Evolutionary conservation across 179 eudicot species (phyloP), one percentile per base, ranked within the genome.

Genomic region (Spergularia azorica): DNA sequence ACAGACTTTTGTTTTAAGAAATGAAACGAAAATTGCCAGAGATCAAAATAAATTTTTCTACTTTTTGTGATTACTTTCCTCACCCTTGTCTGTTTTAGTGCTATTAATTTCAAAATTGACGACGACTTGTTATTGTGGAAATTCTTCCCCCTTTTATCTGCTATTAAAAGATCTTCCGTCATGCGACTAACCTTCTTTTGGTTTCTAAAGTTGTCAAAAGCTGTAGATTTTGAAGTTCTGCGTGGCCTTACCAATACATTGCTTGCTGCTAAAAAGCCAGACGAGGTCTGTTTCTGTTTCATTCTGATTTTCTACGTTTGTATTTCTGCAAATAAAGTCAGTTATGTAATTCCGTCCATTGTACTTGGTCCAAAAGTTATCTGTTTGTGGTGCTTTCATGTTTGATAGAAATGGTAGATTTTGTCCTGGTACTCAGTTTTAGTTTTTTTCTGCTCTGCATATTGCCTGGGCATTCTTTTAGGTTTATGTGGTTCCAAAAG

Each of bases 181-280:
- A 39, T 79, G 66, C 32, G 26, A 6, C 46, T 82, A 48, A 73
- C 58, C 21, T 10, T 61, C 50, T 52, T 59, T 63, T 85, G 68
- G 21, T 77, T 79, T 72, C 80, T 72, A 67, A 87, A 96, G 99
- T 85, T 84, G 46, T 86, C 89, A 13, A 80, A 87, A 77, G 79
- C 80, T 54, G 38, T 83, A 43, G 87, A 96, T 79, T 88, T 93
- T 81, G 97, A 94, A 59, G 89, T 90, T 79, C 84, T 96, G 50
- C 91, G 89, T 50, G 99, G 99, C 77, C 96, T 91, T 78, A 91
- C 99, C 73, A 91, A 94, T 86, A 85, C 98, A n/a, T 85, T 96
- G 82, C 85, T 96, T 78, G 88, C 96, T 84, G 96, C 96, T 61
- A 88, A 87, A 78, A 96, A 83, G 77, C 98, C 99, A 60, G 94